Percentiles rank a stretch among this genome's conserved stretches.
Evolutionary conservation across 257 asterid species (phyloP).

Genomic region (Petrea volubilis): DNA sequence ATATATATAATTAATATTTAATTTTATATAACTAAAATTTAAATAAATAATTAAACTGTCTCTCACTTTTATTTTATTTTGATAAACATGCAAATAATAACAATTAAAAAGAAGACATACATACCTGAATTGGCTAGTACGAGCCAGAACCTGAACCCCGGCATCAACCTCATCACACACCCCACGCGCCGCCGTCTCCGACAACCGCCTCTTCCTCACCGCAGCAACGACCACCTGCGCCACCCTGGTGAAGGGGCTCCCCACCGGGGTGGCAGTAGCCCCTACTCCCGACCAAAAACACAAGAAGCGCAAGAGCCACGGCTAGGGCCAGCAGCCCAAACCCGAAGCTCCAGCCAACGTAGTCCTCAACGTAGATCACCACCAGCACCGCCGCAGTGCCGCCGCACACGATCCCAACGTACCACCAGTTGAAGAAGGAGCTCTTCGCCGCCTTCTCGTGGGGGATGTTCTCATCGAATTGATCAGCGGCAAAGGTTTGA

Average conservation of each 20-base stretch:
- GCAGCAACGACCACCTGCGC: conserved; percentile 71
- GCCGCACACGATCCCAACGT: conserved; percentile 62
- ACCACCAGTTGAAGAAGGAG: conserved; percentile 90
- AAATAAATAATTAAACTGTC: too few species aligned
- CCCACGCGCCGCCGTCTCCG: conserved; percentile 29
- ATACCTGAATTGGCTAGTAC: conserved; percentile 47
- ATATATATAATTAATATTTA: too few species aligned
- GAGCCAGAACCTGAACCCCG: conserved; percentile 32
- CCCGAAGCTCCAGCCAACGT: conserved; percentile 58
- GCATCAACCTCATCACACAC: conserved; percentile 20
- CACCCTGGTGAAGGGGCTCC: conserved; percentile 78
- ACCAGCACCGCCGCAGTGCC: conserved; percentile 57
- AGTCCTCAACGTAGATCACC: conserved; percentile 65
- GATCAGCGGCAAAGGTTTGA: conserved; percentile 77
- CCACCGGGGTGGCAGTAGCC: conserved; percentile 50
- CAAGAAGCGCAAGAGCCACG: conserved; percentile 43
- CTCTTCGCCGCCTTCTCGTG: conserved; percentile 48
- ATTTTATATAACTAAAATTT: too few species aligned
- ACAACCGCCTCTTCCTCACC: conserved; percentile 42
- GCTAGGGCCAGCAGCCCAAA: conserved; percentile 59
- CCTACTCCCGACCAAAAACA: conserved; percentile 49
- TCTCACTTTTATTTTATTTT: too few species aligned
- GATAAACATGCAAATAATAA: too few species aligned
- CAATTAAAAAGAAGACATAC: not conserved
- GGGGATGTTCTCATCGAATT: conserved; percentile 54